Evolutionary conservation across 768 basidiomycete genomes (phyloP).

Genomic region (Royoungia palumana): DNA sequence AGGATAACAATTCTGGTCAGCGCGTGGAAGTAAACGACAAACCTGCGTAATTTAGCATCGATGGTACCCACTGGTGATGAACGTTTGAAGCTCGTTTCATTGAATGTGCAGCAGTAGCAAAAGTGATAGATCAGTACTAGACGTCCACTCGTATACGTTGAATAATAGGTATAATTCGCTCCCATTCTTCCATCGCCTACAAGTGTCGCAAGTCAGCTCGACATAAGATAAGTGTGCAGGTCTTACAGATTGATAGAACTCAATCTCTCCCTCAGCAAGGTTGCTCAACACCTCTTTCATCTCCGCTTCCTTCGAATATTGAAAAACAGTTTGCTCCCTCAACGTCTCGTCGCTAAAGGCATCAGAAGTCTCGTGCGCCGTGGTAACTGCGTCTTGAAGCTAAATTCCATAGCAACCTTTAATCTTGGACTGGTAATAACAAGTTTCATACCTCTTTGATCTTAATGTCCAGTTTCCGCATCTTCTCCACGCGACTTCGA

Average conservation of each 20-base stretch:
- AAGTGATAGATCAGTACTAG: conserved; percentile 37
- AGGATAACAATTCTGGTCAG: conserved; percentile 2
- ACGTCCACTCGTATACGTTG: conserved; percentile 94
- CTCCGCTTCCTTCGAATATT: conserved; percentile 86
- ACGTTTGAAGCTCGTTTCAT: not conserved
- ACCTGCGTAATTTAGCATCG: not conserved
- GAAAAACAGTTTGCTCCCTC: conserved; percentile 87
- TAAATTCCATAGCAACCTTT: conserved; percentile 30
- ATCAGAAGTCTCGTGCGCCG: conserved; percentile 92
- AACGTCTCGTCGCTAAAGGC: conserved; percentile 96
- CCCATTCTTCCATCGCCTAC: conserved; percentile 97
- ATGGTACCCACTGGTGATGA: not conserved
- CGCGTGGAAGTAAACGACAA: conserved; percentile 12
- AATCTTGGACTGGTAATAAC: not conserved
- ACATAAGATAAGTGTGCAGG: conserved; percentile 1
- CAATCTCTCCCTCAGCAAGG: conserved; percentile 92
- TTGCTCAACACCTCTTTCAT: conserved; percentile 94
- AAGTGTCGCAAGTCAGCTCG: conserved; percentile 5
- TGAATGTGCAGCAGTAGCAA: conserved; percentile 13
- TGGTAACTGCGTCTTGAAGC: conserved; percentile 95
- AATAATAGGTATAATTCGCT: conserved; percentile 87
- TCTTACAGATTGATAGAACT: conserved; percentile 82
- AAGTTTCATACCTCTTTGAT: conserved; percentile 79
- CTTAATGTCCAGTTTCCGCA: conserved; percentile 87
- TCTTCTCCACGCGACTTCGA: conserved; percentile 86